Percentiles rank a stretch among this genome's conserved stretches.
Conservation (phyloP, 352 stramenopile genomes). For the Saprolegnia diclina region DNA sequence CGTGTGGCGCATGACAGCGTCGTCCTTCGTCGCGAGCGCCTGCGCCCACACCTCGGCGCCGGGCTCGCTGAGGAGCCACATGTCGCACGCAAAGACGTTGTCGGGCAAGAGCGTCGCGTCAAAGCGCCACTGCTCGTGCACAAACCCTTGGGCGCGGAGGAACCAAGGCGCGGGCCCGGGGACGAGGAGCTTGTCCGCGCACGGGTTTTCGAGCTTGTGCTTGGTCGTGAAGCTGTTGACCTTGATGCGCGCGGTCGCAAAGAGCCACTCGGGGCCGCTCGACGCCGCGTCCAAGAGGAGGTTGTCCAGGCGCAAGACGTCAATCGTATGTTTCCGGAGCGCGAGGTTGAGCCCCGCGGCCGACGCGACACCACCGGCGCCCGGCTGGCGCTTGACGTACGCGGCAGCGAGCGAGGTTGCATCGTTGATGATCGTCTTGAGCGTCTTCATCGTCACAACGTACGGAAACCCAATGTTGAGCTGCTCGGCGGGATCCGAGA, state of each 20-base stretch:
- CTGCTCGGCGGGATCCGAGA: slow-evolving; percentile 43
- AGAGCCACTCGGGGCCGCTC: slow-evolving; percentile 21
- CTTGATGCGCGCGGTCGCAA: slow-evolving; percentile 15
- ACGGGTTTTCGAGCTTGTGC: slow-evolving; percentile 20
- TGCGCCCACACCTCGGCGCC: slow-evolving; percentile 55
- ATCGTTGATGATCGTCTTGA: slow-evolving; percentile 51
- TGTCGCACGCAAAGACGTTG: slow-evolving; percentile 70
- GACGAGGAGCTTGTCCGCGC: not conserved
- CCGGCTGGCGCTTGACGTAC: slow-evolving; percentile 36
- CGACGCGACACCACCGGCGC: slow-evolving; percentile 40
- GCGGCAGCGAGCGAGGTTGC: slow-evolving; percentile 58
- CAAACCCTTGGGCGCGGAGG: slow-evolving; percentile 12
- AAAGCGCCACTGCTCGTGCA: slow-evolving; percentile 42
- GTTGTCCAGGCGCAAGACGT: slow-evolving; percentile 71
- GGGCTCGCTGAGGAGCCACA: slow-evolving; percentile 59
- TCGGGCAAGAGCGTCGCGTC: slow-evolving; percentile 58
- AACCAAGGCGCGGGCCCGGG: slow-evolving; percentile 9
- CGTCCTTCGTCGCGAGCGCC: slow-evolving; percentile 43
- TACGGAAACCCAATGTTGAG: slow-evolving; percentile 55
- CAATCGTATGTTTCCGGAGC: slow-evolving; percentile 55
- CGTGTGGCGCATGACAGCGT: slow-evolving; percentile 46
- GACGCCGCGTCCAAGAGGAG: slow-evolving; percentile 38
- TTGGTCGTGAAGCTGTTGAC: slow-evolving; percentile 22
- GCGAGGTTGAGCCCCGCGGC: slow-evolving; percentile 58
- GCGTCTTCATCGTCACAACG: slow-evolving; percentile 47